Conservation (phyloP, 2,329 filamentous ascomycete genomes). For the Calonectria pseudoreteaudii region DNA sequence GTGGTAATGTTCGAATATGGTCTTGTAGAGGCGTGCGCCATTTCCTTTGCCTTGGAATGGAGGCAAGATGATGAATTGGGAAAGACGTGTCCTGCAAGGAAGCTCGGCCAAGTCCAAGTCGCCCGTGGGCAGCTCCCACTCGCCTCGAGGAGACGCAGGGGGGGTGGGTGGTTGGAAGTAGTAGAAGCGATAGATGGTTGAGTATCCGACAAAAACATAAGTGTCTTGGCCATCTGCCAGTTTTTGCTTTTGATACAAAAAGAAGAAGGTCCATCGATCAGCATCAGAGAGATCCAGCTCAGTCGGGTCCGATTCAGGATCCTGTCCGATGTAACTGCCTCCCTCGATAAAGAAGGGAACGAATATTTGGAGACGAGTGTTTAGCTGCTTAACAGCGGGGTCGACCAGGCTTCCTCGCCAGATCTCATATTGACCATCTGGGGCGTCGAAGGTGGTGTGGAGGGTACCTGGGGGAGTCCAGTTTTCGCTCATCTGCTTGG, state of each 20-base stretch:
- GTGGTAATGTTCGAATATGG: constrained; percentile 79
- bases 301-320: constrained; percentile 63
- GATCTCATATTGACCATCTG: constrained; percentile 80
- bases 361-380: constrained; percentile 86
- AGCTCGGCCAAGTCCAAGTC: constrained; percentile 68
- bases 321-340: constrained; percentile 76
- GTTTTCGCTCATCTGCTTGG: constrained; percentile 57
- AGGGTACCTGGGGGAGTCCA: constrained; percentile 82
- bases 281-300: constrained; percentile 77
- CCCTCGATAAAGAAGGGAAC: constrained; percentile 93
- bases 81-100: constrained; percentile 85
- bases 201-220: constrained; percentile 91
- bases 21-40: constrained; percentile 83
- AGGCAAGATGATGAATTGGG: constrained; percentile 92
- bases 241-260: constrained; percentile 78
- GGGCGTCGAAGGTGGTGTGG: constrained; percentile 71
- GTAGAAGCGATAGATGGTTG: constrained; percentile 91
- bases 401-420: constrained; percentile 85
- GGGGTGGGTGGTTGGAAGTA: constrained; percentile 64
- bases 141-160: constrained; percentile 51
- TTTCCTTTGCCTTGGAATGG: constrained; percentile 86
- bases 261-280: constrained; percentile 91
- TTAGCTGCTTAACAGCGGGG: constrained; percentile 74
- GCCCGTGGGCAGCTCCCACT: constrained; percentile 59
- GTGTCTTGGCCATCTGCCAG: constrained; percentile 55